These are phyloP conservation scores for Ogataea zsoltii DNA, from an alignment of 805 yeast species.

Conservation along the genomic window DNA sequence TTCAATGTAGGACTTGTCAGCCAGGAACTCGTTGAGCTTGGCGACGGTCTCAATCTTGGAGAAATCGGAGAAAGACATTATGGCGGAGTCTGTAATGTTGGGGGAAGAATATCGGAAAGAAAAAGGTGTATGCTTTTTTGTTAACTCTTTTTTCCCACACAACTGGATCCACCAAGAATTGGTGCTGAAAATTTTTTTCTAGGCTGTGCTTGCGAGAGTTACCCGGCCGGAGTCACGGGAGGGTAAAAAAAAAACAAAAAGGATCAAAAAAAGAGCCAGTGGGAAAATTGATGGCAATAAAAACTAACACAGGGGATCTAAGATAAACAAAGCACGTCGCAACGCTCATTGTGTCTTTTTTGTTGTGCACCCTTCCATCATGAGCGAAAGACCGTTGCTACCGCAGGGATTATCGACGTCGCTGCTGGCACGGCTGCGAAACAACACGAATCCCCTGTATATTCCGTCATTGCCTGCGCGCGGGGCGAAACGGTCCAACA, in stretches of 20 bases:
- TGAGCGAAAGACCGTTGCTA: constrained; percentile 33
- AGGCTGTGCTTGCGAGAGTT: constrained; percentile 9
- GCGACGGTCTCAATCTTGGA: constrained; percentile 72
- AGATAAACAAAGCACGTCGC: too few species aligned
- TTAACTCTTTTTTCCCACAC: background rate
- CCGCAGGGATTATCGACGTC: constrained; percentile 86
- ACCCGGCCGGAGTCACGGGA: constrained; percentile 11
- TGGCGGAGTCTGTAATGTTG: constrained; percentile 14
- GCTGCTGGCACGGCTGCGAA: constrained; percentile 68
- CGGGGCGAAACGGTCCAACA: constrained; percentile 64
- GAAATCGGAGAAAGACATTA: constrained; percentile 80
- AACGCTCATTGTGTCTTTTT: too few species aligned
- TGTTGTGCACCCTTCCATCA: too few species aligned
- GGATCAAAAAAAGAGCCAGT: background rate
- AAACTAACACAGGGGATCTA: background rate
- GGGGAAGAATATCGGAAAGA: background rate
- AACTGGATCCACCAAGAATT: background rate
- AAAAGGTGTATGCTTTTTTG: background rate
- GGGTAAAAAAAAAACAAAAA: background rate
- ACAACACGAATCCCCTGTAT: constrained; percentile 71
- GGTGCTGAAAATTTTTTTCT: constrained; percentile 7
- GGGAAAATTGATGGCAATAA: background rate
- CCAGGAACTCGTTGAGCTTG: constrained; percentile 80
- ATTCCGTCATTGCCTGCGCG: constrained; percentile 76
- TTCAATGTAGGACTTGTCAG: constrained; percentile 91